These are phyloP conservation scores for Priceomyces melissophilus DNA, from an alignment of 805 yeast species.

Conservation along the genomic window DNA sequence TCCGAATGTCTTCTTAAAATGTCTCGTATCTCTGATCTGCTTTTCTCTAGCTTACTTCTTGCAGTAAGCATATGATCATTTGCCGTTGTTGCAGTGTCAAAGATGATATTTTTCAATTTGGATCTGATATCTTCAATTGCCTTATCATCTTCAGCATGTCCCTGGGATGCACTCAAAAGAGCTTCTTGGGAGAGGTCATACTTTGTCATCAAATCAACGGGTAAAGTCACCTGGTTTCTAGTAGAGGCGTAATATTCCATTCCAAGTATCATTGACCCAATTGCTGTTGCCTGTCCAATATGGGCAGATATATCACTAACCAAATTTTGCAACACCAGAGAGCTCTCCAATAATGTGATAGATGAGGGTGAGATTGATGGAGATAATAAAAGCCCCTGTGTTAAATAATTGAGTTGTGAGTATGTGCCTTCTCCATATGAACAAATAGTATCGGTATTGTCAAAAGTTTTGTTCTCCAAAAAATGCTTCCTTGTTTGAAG, in stretches of 20 bases:
- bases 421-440: conserved; percentile 77
- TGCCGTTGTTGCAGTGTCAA: conserved; percentile 68
- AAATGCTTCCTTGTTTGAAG: conserved; percentile 57
- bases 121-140: conserved; percentile 25
- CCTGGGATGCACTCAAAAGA: conserved; percentile 46
- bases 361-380: conserved; percentile 57
- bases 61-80: conserved; percentile 79
- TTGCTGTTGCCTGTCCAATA: conserved; percentile 76
- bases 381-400: conserved; percentile 58
- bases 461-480: conserved; percentile 44
- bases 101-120: conserved; percentile 55
- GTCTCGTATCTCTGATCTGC: conserved; percentile 34
- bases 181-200: conserved; percentile 61
- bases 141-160: conserved; percentile 30
- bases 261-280: conserved; percentile 63
- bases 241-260: conserved; percentile 52
- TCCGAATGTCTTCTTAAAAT: conserved; percentile 20
- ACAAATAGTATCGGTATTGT: conserved; percentile 55
- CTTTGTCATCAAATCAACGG: conserved; percentile 55
- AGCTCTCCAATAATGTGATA: conserved; percentile 44
- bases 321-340: conserved; percentile 39
- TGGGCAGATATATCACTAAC: conserved; percentile 70
- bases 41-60: conserved; percentile 45
- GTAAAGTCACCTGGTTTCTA: conserved; percentile 55
- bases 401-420: conserved; percentile 68